Evolutionary conservation across 805 yeast genomes (phyloP).

Genomic region (Pichia cabralensis): DNA sequence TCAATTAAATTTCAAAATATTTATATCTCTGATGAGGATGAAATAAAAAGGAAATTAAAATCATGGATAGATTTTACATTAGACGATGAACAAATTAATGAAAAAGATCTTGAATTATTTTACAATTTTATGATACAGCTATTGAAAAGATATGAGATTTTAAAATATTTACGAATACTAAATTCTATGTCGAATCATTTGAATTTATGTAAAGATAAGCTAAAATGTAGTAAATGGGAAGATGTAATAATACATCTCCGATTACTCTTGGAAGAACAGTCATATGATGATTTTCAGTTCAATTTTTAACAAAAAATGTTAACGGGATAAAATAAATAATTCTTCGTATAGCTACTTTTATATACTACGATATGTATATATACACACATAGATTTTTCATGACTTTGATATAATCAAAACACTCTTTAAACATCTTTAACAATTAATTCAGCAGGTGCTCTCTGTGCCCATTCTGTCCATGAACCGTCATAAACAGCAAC

Average conservation of each 20-base stretch:
- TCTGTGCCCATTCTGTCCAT: constrained; percentile 82
- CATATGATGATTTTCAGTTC: constrained; percentile 7
- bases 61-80: constrained; percentile 21
- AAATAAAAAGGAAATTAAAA: constrained; percentile 10
- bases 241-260: constrained; percentile 12
- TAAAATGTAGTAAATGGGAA: constrained; percentile 16
- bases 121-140: constrained; percentile 20
- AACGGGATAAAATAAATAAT: no score
- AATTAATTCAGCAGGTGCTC: constrained; percentile 51
- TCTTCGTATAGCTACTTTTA: no score
- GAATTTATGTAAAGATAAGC: neutral
- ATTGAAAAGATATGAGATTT: constrained; percentile 14
- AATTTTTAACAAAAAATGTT: constrained; percentile 9
- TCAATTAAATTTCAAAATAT: constrained; percentile 18
- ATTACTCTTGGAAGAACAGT: constrained; percentile 6
- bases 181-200: constrained; percentile 12
- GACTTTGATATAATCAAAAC: no score
- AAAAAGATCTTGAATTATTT: constrained; percentile 20
- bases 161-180: constrained; percentile 14
- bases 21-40: constrained; percentile 11
- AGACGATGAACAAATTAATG: constrained; percentile 14
- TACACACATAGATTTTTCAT: neutral
- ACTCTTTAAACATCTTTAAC: constrained; percentile 27
- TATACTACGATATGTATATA: no score
- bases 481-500: constrained; percentile 74